Conservation (phyloP, 768 basidiomycete genomes). For the Hericium coralloides region DNA sequence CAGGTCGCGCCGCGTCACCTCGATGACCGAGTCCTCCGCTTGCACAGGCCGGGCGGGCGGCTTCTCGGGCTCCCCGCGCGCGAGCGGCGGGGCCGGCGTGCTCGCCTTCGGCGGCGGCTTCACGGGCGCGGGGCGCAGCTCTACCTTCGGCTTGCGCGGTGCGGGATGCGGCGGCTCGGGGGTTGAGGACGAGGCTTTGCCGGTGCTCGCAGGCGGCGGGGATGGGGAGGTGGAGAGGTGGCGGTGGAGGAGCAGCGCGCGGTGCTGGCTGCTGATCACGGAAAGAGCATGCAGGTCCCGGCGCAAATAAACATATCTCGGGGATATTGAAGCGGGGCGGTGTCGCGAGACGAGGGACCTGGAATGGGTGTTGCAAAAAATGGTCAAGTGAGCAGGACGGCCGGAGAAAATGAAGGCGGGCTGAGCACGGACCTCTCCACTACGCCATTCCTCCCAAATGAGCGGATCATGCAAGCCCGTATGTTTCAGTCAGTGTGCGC, state of each 20-base stretch:
- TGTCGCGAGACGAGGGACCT: neutral
- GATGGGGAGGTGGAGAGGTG: conserved; percentile 18
- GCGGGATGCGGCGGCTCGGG: conserved; percentile 19
- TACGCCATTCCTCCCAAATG: conserved; percentile 28
- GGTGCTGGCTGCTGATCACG: neutral
- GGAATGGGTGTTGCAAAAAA: neutral
- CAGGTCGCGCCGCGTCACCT: conserved; percentile 53
- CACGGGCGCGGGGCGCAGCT: conserved; percentile 57
- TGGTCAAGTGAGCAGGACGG: neutral
- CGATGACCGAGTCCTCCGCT: conserved; percentile 23
- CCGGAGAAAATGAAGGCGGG: neutral
- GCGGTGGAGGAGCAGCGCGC: neutral
- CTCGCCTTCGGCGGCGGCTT: conserved; percentile 29
- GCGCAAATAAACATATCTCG: neutral
- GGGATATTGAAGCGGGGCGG: too few relatives aligned
- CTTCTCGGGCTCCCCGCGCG: neutral
- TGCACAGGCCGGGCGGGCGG: neutral
- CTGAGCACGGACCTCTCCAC: conserved; percentile 26
- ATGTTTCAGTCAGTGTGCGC: neutral
- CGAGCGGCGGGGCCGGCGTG: conserved; percentile 15
- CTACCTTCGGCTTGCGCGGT: conserved; percentile 36
- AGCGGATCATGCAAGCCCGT: conserved; percentile 28
- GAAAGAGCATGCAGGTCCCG: neutral
- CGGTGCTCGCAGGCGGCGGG: conserved; percentile 6
- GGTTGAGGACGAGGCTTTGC: conserved; percentile 10